Conservation (phyloP, 2,329 filamentous ascomycete species). For the Acrocalymma vagum region DNA sequence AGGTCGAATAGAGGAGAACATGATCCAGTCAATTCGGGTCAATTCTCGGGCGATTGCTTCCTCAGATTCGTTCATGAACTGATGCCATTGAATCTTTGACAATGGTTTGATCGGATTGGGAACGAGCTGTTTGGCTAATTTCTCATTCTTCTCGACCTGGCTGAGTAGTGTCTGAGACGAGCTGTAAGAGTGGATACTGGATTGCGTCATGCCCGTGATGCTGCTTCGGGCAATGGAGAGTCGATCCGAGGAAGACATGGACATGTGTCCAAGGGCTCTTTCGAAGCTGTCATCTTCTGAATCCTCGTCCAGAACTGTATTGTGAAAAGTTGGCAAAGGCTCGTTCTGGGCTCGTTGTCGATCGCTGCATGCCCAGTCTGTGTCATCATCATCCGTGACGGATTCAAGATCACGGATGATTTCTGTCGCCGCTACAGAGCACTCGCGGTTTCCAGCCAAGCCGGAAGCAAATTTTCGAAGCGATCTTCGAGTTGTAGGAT, state of each 20-base stretch:
- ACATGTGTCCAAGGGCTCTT: conserved; percentile 38
- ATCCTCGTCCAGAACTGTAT: conserved; percentile 51
- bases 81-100: conserved; percentile 87
- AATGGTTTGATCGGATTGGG: conserved; percentile 74
- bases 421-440: conserved; percentile 84
- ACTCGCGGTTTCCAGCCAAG: conserved; percentile 80
- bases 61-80: conserved; percentile 86
- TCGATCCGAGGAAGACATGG: conserved; percentile 33
- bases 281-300: conserved; percentile 46
- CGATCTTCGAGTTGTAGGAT: conserved; percentile 73
- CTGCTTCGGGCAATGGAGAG: conserved; percentile 41
- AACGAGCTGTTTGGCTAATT: conserved; percentile 75
- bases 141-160: conserved; percentile 80
- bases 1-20: conserved; percentile 94
- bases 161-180: conserved; percentile 63
- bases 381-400: conserved; percentile 87
- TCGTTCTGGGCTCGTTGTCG: conserved; percentile 61
- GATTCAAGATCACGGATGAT: conserved; percentile 81
- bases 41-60: conserved; percentile 90
- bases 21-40: conserved; percentile 96
- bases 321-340: conserved; percentile 52
- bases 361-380: conserved; percentile 89
- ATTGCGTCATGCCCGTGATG: conserved; percentile 31
- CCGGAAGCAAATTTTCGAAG: conserved; percentile 78
- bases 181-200: conserved; percentile 33